A percentile compares a stretch with the other conserved stretches of the same genome.
phyloP scores from a whole-genome alignment of 1,284 basidiomycete genomes.

The Chalciporus sp. region DNA sequence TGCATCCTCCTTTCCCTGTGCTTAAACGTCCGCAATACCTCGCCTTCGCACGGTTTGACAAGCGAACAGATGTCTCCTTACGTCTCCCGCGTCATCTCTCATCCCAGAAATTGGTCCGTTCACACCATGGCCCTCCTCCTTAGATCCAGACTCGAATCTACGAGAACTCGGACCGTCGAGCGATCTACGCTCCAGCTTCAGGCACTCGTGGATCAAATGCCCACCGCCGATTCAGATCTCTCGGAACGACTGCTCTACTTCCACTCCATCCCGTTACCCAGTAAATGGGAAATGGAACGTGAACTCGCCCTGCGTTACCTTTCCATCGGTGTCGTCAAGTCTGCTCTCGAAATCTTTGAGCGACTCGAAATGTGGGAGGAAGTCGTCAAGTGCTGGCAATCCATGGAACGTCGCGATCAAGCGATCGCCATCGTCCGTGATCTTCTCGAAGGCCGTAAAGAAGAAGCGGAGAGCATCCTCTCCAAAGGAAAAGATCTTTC shows the following conservation, averaged over 20 bases:
- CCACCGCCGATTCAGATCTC: constrained; percentile 72
- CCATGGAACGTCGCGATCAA: constrained; percentile 77
- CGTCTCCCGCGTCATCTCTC: constrained; percentile 81
- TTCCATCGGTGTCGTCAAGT: constrained; percentile 81
- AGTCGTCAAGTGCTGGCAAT: constrained; percentile 82
- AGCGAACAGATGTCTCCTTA: constrained; percentile 90
- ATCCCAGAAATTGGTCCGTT: constrained; percentile 91
- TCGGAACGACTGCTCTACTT: constrained; percentile 79
- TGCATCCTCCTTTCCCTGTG: constrained; percentile 88
- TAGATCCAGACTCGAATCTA: constrained; percentile 84
- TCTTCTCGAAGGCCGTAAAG: constrained; percentile 79
- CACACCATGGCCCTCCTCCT: constrained; percentile 94
- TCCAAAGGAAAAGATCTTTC: constrained; percentile 56
- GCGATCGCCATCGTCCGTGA: constrained; percentile 82
- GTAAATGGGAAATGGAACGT: constrained; percentile 88
- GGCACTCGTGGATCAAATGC: constrained; percentile 94
- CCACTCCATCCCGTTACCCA: constrained; percentile 79
- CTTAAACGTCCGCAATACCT: constrained; percentile 86
- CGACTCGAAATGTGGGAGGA: constrained; percentile 97
- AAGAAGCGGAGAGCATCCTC: constrained; percentile 78
- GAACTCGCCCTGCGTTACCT: constrained; percentile 86
- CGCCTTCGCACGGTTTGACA: constrained; percentile 85
- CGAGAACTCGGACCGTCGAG: constrained; percentile 88
- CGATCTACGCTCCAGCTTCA: constrained; percentile 88
- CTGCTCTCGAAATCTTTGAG: constrained; percentile 90